Evolutionary conservation across 2,329 filamentous ascomycete genomes (phyloP), one percentile per base, ranked within the genome.

Genomic region (Orbilia oligospora): DNA sequence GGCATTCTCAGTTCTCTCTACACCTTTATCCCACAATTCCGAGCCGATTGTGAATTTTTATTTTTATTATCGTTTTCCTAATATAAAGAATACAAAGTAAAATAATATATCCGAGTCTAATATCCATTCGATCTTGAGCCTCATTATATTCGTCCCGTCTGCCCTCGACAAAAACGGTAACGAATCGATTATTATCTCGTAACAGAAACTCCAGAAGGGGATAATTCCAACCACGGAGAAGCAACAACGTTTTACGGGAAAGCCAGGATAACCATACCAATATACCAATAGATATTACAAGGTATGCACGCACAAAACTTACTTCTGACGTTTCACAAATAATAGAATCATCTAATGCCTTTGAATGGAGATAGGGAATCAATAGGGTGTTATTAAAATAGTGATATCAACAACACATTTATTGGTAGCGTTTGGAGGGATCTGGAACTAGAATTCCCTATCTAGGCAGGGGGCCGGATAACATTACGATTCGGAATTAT

Each of bases 311-410:
- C 48, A 56, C 48, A 24, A 30, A 55, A 49, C 20, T 33, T 73
- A 64, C n/a, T 44, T 48, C 56, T 68, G 63, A 69, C 71, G 71
- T 75, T 75, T 75, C 71, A 69, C 71, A 75, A 75, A 75, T 75
- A 75, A 75, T 75, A 75, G 64, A 75, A 63, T 75, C 55, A 22
- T 75, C 71, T 75, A 75, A 75, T 75, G 67, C 38, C 63, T 64
- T 69, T 56, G 1, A 1, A 16, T 1, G 51, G 20, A 75, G 70
- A 67, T 68, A 75, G 63, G 44, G n/a, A 46, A 46, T 20, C 51
- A 64, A 69, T 75, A 75, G 24, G 68, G 20, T 24, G 67, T 24
- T 61, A 61, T 44, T 44, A 61, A 58, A 61, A 61, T 61, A 41
- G 56, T 44, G 64, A 69, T 27, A 44, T 3, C 18, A 44, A 18